Evolutionary conservation across 1,284 basidiomycete genomes (phyloP).

Genomic region (Heterobasidion annosum): DNA sequence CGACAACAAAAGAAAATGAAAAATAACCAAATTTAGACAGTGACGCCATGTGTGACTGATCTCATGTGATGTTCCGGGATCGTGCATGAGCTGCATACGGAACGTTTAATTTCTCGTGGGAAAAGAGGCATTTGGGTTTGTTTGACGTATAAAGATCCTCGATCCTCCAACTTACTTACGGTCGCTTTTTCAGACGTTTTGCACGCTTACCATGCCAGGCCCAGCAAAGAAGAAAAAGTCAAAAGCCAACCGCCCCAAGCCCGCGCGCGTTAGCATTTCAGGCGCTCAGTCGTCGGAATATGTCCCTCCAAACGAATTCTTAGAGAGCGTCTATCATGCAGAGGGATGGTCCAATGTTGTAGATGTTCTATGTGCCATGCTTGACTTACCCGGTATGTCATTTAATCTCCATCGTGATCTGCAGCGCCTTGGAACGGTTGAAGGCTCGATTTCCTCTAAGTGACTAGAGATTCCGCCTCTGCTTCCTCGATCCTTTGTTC

Average conservation of each 20-base stretch:
- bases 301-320: slow-evolving; percentile 16
- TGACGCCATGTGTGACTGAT: too few species aligned
- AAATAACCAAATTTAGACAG: too few species aligned
- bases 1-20: too few species aligned
- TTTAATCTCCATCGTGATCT: not conserved
- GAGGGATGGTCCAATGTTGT: slow-evolving; percentile 41
- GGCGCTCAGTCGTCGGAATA: not conserved
- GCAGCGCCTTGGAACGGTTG: not conserved
- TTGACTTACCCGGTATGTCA: slow-evolving; percentile 40
- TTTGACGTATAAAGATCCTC: too few species aligned
- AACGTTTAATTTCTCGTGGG: too few species aligned
- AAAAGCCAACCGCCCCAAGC: slow-evolving; percentile 10
- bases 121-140: too few species aligned
- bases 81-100: too few species aligned
- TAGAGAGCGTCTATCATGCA: slow-evolving; percentile 36
- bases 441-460: not conserved
- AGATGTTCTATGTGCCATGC: slow-evolving; percentile 36
- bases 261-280: not conserved
- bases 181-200: too few species aligned
- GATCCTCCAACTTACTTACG: too few species aligned
- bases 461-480: not conserved
- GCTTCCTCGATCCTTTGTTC: not conserved
- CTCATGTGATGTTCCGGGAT: too few species aligned
- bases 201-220: slow-evolving; percentile 19
- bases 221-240: slow-evolving; percentile 18